These are phyloP conservation scores for Quercus bicolor DNA, from an alignment of 306 rosid species.

Conservation along the genomic window DNA sequence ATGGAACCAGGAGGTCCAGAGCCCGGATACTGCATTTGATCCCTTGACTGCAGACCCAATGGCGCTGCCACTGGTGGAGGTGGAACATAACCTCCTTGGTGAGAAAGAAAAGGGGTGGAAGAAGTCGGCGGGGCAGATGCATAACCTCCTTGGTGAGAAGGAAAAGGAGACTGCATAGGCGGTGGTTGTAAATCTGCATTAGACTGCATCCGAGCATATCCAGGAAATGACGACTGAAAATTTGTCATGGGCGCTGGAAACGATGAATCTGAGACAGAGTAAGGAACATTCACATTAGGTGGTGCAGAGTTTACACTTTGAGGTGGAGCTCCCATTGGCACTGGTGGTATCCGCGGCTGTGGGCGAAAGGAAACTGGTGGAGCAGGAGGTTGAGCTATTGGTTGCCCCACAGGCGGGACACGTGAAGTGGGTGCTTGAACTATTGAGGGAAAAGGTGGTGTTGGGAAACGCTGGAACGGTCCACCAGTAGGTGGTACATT, in stretches of 20 bases:
- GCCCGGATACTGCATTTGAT: constrained; percentile 52
- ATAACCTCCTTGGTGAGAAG: constrained; percentile 52
- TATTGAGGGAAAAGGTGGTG: constrained; percentile 51
- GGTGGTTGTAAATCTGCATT: constrained; percentile 53
- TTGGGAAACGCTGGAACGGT: constrained; percentile 53
- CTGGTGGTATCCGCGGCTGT: constrained; percentile 50
- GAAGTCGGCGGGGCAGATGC: constrained; percentile 40
- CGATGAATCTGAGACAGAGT: constrained; percentile 39
- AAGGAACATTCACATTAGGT: constrained; percentile 42
- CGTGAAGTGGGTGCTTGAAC: constrained; percentile 38
- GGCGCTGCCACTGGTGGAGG: constrained; percentile 56
- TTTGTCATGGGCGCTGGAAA: constrained; percentile 42
- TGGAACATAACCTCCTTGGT: constrained; percentile 65
- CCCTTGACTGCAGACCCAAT: constrained; percentile 50
- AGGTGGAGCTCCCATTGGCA: constrained; percentile 71
- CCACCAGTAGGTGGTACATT: constrained; percentile 45
- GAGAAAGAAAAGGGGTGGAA: constrained; percentile 48
- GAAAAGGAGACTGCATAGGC: constrained; percentile 51
- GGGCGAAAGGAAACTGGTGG: constrained; percentile 42
- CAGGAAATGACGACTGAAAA: constrained; percentile 68
- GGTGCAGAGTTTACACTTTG: constrained; percentile 38
- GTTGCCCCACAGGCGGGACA: constrained; percentile 50
- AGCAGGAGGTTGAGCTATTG: constrained; percentile 40
- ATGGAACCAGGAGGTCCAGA: constrained; percentile 61
- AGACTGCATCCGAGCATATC: constrained; percentile 55